A percentile compares a stretch with the other conserved stretches of the same genome.
Conservation (phyloP, 129 eudicot genomes). For the Ambrosia trifida region DNA sequence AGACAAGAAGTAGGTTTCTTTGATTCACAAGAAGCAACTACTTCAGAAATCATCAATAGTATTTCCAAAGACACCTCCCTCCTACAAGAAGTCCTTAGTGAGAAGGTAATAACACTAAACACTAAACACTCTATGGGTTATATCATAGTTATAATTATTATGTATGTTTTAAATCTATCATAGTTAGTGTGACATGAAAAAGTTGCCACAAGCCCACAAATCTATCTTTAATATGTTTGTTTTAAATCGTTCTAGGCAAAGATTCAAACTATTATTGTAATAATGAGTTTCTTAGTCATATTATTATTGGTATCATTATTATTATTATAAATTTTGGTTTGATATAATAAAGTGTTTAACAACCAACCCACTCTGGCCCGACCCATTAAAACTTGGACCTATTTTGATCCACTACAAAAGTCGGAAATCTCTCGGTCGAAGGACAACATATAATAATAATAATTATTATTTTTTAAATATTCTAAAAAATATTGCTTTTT, state of each 20-base stretch:
- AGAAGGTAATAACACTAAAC: constrained; percentile 54
- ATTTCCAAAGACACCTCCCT: constrained; percentile 88
- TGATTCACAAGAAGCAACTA: constrained; percentile 96
- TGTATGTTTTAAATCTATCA: too few relatives aligned
- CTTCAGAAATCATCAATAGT: constrained; percentile 80
- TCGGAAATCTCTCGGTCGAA: too few relatives aligned
- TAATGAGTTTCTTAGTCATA: too few relatives aligned
- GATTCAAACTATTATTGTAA: neutral
- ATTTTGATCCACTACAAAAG: neutral
- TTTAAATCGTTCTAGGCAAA: neutral
- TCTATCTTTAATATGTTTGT: neutral
- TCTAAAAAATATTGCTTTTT: too few relatives aligned
- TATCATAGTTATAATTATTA: too few relatives aligned
- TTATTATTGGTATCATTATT: too few relatives aligned
- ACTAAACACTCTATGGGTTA: too few relatives aligned
- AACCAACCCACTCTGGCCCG: neutral
- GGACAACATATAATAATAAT: too few relatives aligned
- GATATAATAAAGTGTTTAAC: neutral
- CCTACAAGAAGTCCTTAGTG: constrained; percentile 92
- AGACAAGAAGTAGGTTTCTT: constrained; percentile 97
- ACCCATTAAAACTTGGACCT: neutral
- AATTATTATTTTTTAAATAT: too few relatives aligned
- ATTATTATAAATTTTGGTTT: neutral
- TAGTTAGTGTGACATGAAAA: neutral
- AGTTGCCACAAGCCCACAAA: neutral